These are phyloP conservation scores for Chalciporus piperatus DNA, from an alignment of 768 basidiomycete genomes.

Conservation along the genomic window DNA sequence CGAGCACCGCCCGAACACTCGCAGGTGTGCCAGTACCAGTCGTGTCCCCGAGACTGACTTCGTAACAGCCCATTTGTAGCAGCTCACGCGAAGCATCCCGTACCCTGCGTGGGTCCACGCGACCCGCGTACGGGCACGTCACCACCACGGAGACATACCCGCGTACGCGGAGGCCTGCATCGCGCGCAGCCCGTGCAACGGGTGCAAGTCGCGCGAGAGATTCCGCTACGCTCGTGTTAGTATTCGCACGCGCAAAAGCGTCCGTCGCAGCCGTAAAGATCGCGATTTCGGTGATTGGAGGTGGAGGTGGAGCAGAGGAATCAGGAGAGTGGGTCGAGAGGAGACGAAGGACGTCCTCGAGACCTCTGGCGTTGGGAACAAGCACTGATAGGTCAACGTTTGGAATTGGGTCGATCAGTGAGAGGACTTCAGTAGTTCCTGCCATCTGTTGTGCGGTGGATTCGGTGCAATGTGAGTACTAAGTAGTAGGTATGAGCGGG, in stretches of 20 bases:
- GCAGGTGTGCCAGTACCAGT: conserved; percentile 81
- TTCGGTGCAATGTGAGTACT: neutral
- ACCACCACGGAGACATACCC: conserved; percentile 87
- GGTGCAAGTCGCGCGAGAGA: conserved; percentile 62
- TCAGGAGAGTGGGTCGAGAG: conserved; percentile 21
- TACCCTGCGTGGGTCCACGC: conserved; percentile 61
- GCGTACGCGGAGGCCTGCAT: conserved; percentile 63
- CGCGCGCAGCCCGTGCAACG: conserved; percentile 60
- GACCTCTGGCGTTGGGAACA: conserved; percentile 75
- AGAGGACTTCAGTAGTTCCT: conserved; percentile 74
- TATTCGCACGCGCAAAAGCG: conserved; percentile 81
- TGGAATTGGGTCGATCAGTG: conserved; percentile 48
- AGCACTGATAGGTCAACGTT: conserved; percentile 75
- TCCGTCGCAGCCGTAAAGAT: conserved; percentile 91
- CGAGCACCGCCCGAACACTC: conserved; percentile 64
- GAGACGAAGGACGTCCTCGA: conserved; percentile 65
- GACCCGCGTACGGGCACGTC: conserved; percentile 84
- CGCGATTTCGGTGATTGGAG: conserved; percentile 77
- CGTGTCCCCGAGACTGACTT: conserved; percentile 90
- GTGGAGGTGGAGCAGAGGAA: conserved; percentile 35
- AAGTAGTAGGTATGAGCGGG: neutral
- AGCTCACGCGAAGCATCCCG: conserved; percentile 69
- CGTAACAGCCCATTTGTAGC: conserved; percentile 90
- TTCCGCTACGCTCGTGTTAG: conserved; percentile 70
- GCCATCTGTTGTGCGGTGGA: conserved; percentile 61